Evolutionary conservation across 1,139 yeast genomes (phyloP).

Genomic region (Debaryomycetaceae sp.): DNA sequence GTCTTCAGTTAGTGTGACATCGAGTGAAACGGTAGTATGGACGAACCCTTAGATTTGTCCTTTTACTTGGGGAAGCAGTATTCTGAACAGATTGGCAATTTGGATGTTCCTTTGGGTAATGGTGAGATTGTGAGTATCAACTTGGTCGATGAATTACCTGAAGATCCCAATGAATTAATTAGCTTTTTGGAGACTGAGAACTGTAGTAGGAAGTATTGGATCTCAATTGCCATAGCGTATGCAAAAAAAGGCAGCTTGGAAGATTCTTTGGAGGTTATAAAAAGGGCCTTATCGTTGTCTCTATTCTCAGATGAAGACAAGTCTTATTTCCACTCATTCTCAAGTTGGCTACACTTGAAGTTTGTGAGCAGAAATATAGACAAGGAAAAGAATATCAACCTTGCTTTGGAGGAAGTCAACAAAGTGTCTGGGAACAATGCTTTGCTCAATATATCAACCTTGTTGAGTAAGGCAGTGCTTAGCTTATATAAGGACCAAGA

Average conservation of each 20-base stretch:
- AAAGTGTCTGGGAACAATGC: conserved; percentile 13
- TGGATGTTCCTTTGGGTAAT: conserved; percentile 67
- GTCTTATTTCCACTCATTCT: conserved; percentile 55
- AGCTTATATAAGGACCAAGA: conserved; percentile 46
- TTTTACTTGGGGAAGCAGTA: conserved; percentile 36
- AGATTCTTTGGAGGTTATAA: conserved; percentile 64
- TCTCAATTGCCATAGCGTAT: conserved; percentile 78
- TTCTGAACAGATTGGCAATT: conserved; percentile 28
- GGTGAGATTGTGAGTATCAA: conserved; percentile 73
- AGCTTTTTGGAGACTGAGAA: conserved; percentile 75
- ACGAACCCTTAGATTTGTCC: conserved; percentile 34
- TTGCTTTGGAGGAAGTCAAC: conserved; percentile 21
- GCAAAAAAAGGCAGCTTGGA: conserved; percentile 55
- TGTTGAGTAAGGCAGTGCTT: conserved; percentile 59
- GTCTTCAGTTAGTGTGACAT: background rate
- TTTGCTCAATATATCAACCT: conserved; percentile 30
- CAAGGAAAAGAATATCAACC: conserved; percentile 19
- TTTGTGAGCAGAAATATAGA: conserved; percentile 24
- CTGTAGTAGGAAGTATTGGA: conserved; percentile 77
- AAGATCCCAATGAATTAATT: conserved; percentile 80
- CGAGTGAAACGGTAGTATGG: conserved; percentile 14
- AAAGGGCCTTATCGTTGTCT: conserved; percentile 48
- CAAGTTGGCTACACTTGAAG: conserved; percentile 70
- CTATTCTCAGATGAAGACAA: conserved; percentile 47
- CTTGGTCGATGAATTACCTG: conserved; percentile 72